phyloP scores from a whole-genome alignment of 495 filamentous ascomycete genomes.

The Oidiodendron maius region DNA sequence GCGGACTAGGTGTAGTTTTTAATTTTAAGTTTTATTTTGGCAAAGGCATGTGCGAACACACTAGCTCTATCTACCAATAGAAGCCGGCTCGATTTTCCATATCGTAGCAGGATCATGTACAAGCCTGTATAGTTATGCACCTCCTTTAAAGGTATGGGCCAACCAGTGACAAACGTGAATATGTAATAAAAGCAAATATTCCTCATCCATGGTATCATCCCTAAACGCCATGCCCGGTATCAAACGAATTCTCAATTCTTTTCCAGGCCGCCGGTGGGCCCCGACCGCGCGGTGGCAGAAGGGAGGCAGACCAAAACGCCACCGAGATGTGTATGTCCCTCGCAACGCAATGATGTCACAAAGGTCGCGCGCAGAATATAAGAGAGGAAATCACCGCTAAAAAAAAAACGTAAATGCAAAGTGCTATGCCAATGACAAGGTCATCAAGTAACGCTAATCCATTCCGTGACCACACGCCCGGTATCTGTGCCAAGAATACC shows the following conservation, averaged over 20 bases:
- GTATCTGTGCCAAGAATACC: slow-evolving; percentile 19
- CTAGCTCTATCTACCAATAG: too few species aligned
- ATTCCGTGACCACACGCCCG: slow-evolving; percentile 16
- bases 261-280: slow-evolving; percentile 11
- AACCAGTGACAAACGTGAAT: slow-evolving; percentile 4
- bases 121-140: slow-evolving; percentile 16
- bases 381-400: slow-evolving; percentile 15
- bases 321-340: slow-evolving; percentile 12
- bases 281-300: background rate
- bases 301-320: slow-evolving; percentile 15
- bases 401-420: too few species aligned
- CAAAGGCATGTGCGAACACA: too few species aligned
- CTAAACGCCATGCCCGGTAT: slow-evolving; percentile 18
- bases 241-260: slow-evolving; percentile 12
- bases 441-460: slow-evolving; percentile 15
- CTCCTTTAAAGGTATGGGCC: background rate
- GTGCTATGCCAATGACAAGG: slow-evolving; percentile 10
- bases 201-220: slow-evolving; percentile 22
- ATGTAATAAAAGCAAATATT: slow-evolving; percentile 5
- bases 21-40: too few species aligned
- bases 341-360: slow-evolving; percentile 20
- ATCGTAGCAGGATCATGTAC: slow-evolving; percentile 16
- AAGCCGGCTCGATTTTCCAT: too few species aligned
- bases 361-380: slow-evolving; percentile 17
- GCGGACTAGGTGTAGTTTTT: too few species aligned